Conservation (phyloP, 192 early-diverging fungal genomes). For the Linnemannia elongata region DNA sequence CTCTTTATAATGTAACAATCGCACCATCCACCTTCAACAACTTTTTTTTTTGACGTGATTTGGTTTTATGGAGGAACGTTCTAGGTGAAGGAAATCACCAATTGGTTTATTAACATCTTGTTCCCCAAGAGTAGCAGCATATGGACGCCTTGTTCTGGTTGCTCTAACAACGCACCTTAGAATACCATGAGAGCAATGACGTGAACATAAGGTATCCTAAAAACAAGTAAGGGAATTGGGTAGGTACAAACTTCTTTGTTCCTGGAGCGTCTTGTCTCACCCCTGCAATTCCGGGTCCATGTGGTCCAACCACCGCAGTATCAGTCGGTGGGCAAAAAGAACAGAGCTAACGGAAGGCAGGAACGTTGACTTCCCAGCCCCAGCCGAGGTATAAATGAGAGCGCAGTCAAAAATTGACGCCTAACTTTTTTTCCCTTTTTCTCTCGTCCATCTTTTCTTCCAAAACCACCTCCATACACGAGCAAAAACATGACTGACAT, state of each 20-base stretch:
- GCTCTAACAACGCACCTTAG: not conserved
- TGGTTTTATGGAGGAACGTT: conserved; percentile 14
- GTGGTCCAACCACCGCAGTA: not conserved
- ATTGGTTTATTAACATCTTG: conserved; percentile 15
- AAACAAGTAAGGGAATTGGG: not conserved
- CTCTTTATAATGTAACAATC: not conserved
- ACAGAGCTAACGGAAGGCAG: too few species aligned
- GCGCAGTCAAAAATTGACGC: not conserved
- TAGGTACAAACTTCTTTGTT: not conserved
- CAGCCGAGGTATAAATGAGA: not conserved
- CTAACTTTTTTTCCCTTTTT: not conserved
- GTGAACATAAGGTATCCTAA: not conserved
- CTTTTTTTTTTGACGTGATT: conserved; percentile 17
- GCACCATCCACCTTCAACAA: conserved; percentile 21
- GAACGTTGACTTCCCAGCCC: too few species aligned
- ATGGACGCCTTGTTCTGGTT: conserved; percentile 37
- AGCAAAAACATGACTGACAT: not conserved
- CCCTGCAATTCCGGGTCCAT: not conserved
- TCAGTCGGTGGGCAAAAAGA: too few species aligned
- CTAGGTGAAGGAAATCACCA: conserved; percentile 11
- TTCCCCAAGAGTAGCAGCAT: conserved; percentile 34
- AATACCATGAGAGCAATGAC: not conserved
- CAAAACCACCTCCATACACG: not conserved
- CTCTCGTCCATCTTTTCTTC: not conserved
- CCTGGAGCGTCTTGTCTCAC: not conserved